Evolutionary conservation across 1,284 basidiomycete genomes (phyloP).

Genomic region (Tylopilus orsonianus): DNA sequence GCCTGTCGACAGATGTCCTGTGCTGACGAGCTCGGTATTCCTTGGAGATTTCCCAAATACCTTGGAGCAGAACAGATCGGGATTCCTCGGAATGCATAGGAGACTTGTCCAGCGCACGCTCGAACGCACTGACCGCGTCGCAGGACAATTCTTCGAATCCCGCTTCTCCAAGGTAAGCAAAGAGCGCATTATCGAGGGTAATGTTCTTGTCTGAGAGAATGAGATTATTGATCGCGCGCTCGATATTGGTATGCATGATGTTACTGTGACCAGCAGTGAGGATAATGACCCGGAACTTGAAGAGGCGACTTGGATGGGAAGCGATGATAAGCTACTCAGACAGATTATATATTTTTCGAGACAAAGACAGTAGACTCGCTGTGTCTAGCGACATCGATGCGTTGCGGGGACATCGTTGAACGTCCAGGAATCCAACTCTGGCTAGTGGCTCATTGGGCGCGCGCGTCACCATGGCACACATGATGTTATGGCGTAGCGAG

Average conservation of each 20-base stretch:
- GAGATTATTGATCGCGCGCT: conserved; percentile 12
- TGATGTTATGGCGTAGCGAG: too few species aligned
- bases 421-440: too few species aligned
- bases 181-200: conserved; percentile 11
- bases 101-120: conserved; percentile 13
- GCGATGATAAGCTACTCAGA: neutral
- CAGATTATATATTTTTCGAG: conserved; percentile 9
- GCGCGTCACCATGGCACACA: too few species aligned
- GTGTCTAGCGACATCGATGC: neutral
- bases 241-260: conserved; percentile 18
- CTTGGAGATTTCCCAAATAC: conserved; percentile 1
- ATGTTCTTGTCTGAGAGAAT: conserved; percentile 5
- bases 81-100: conserved; percentile 4
- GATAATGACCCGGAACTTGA: too few species aligned
- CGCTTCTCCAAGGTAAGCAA: conserved; percentile 10
- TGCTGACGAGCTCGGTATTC: conserved; percentile 9
- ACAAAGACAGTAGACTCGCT: conserved; percentile 13
- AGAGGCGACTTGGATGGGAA: neutral
- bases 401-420: neutral
- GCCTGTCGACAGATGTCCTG: neutral
- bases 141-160: conserved; percentile 6
- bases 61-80: neutral
- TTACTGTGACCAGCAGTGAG: neutral
- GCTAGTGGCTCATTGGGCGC: conserved; percentile 12
- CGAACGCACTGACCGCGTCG: conserved; percentile 14